Conservation (phyloP, 345 rosid genomes). For the Rhodomyrtus tomentosa region DNA sequence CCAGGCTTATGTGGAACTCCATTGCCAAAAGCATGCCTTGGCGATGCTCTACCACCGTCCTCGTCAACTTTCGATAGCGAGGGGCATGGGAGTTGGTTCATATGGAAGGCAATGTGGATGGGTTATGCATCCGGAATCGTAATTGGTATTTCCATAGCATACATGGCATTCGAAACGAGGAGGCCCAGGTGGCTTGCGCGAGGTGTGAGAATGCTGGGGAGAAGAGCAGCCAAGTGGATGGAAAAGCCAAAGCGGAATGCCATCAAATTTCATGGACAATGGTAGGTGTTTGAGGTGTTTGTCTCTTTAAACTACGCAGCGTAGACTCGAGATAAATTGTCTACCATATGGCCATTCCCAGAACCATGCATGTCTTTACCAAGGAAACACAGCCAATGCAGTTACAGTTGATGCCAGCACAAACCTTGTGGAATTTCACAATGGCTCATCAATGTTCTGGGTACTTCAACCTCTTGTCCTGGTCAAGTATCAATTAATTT, state of each 20-base stretch:
- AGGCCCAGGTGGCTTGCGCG: neutral
- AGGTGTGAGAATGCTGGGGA: neutral
- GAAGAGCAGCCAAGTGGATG: too few relatives aligned
- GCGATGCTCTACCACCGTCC: neutral
- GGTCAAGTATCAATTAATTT: too few relatives aligned
- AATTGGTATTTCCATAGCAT: neutral
- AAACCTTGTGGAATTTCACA: neutral
- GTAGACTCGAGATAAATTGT: neutral
- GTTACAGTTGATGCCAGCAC: neutral
- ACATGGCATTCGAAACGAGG: neutral
- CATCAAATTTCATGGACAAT: neutral
- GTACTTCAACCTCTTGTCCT: too few relatives aligned
- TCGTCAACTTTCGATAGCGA: neutral
- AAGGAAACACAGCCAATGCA: neutral
- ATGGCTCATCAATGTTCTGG: neutral
- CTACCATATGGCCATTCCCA: neutral
- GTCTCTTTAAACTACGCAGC: too few relatives aligned
- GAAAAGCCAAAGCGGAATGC: neutral
- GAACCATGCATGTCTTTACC: neutral
- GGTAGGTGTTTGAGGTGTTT: neutral
- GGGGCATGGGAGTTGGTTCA: neutral
- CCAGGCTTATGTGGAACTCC: neutral
- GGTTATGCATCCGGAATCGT: neutral
- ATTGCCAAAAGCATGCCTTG: neutral
- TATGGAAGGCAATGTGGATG: neutral